Percentiles rank a stretch among this genome's conserved stretches.
phyloP scores from a whole-genome alignment of 2,329 filamentous ascomycete genomes.

The Apiospora marii region DNA sequence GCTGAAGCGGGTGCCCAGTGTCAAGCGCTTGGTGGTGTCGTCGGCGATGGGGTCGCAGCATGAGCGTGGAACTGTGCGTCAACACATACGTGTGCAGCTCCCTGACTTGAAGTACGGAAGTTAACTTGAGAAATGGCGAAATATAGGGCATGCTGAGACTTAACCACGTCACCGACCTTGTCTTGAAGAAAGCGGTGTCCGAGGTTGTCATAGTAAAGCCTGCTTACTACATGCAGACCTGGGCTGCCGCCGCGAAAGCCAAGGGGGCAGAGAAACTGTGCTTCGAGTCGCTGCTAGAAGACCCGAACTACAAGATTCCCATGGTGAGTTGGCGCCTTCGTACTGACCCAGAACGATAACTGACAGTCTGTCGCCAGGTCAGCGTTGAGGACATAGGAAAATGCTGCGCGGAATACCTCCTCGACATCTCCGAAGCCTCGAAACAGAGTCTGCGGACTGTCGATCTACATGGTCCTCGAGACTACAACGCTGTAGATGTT shows the following conservation, averaged over 20 bases:
- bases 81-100: background rate
- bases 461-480: slow-evolving; percentile 40
- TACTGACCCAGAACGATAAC: background rate
- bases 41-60: slow-evolving; percentile 43
- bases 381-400: slow-evolving; percentile 41
- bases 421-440: slow-evolving; percentile 26
- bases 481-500: slow-evolving; percentile 41
- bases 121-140: background rate
- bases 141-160: slow-evolving; percentile 39
- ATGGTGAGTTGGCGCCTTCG: slow-evolving; percentile 36
- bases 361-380: slow-evolving; percentile 33
- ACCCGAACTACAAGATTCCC: slow-evolving; percentile 41
- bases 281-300: slow-evolving; percentile 40
- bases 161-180: slow-evolving; percentile 36
- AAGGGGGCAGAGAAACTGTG: slow-evolving; percentile 33
- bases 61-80: slow-evolving; percentile 40
- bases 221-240: slow-evolving; percentile 34
- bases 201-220: slow-evolving; percentile 36
- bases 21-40: slow-evolving; percentile 37
- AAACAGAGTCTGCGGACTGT: slow-evolving; percentile 32
- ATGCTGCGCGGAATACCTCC: slow-evolving; percentile 36
- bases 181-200: slow-evolving; percentile 32
- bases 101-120: background rate
- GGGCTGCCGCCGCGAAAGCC: slow-evolving; percentile 32
- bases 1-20: slow-evolving; percentile 29